Percentiles rank a stretch among this genome's conserved stretches.
Evolutionary conservation across 2,329 filamentous ascomycete genomes (phyloP).

Genomic region (Cercospora sojina): DNA sequence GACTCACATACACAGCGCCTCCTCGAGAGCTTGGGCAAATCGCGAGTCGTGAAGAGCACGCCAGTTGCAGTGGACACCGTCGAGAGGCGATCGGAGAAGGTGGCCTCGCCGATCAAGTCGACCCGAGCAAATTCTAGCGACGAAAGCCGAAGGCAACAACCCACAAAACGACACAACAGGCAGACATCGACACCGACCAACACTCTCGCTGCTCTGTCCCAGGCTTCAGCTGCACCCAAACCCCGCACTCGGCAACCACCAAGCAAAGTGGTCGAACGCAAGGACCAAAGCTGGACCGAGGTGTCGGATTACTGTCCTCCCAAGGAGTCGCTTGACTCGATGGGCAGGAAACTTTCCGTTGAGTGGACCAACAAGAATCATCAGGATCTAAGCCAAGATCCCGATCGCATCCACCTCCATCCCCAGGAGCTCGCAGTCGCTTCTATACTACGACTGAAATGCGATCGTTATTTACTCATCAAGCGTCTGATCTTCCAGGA

Average conservation of each 20-base stretch:
- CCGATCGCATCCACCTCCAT: constrained; percentile 69
- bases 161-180: constrained; percentile 21
- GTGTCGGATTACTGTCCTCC: constrained; percentile 33
- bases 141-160: constrained; percentile 14
- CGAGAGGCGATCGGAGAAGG: constrained; percentile 12
- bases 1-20: constrained; percentile 22
- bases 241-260: constrained; percentile 31
- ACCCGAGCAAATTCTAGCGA: not conserved
- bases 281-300: constrained; percentile 30
- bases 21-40: constrained; percentile 20
- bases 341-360: constrained; percentile 17
- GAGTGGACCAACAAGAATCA: constrained; percentile 62
- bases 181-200: constrained; percentile 20
- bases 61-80: not conserved
- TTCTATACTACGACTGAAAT: constrained; percentile 75
- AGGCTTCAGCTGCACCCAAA: constrained; percentile 26
- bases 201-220: constrained; percentile 8
- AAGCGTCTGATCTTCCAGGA: constrained; percentile 88
- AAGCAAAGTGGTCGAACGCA: constrained; percentile 31
- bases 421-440: constrained; percentile 75
- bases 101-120: constrained; percentile 8
- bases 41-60: constrained; percentile 21
- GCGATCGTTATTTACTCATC: constrained; percentile 84
- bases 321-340: constrained; percentile 26
- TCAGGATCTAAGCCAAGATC: constrained; percentile 72